Base-by-base conservation (phyloP, 352 stramenopile species). In the Aphanomyces astaci region DNA sequence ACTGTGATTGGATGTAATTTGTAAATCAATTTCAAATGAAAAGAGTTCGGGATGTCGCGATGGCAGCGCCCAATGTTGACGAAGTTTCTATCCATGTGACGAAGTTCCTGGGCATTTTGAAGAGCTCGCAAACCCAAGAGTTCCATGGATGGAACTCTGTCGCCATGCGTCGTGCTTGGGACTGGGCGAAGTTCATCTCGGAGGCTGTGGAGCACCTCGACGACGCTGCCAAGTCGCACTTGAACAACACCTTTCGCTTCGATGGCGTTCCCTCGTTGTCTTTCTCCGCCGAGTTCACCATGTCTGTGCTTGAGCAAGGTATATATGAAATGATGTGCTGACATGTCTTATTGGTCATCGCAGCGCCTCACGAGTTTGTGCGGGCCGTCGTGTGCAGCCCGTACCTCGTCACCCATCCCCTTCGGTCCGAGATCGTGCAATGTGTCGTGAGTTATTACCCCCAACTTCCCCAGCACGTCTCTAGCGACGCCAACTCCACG, bases 91-190 rank as follows among this genome's bases (percentile, higher is more conserved):
- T 2, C 9, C 56, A 51, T 17, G 17, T 66, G 25, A 36, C 11
- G 31, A 49, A n/a, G 59, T 66, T 66, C 33, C n/a, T 43, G 7
- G 13, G 28, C 19, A 52, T 66, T 27, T 17, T 66, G 22, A 15
- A 66, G 10, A 53, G 33, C 39, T 27, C 59, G n/a, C 59, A 56
- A 28, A 56, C 46, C 5, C n/a, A 36, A 19, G 22, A 55, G 1
- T 30, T 68, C 11, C 62, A 68, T 32, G 28, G 3, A 39, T 68
- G 62, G 62, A 59, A 36, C 43, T 27, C 19, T 15, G 17, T n/a
- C n/a, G 39, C 62, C 3, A 30, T 68, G 39, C 62, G 59, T 49
- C 28, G 25, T 31, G 62, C 62, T n/a, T 68, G 62, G 62, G 62
- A 57, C n/a, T 68, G 62, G 62, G 40, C 62, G 32, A 5, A 31